Conservation (phyloP, 2,329 filamentous ascomycete species). For the Cytospora piceicola region DNA sequence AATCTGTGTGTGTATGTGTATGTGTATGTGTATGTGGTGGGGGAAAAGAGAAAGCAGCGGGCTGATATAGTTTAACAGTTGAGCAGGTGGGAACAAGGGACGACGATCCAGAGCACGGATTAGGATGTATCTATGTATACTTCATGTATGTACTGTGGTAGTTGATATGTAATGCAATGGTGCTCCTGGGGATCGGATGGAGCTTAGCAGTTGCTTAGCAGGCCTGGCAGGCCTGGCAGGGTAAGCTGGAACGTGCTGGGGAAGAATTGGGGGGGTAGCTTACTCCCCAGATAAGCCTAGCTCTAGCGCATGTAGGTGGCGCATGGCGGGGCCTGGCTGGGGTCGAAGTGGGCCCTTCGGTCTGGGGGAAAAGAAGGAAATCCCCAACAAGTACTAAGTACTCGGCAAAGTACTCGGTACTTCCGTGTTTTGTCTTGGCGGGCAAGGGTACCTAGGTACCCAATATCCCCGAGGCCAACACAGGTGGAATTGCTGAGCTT, state of each 20-base stretch:
- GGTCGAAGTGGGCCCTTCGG: background rate
- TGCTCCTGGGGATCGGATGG: background rate
- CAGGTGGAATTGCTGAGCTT: too few relatives aligned
- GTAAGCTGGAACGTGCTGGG: background rate
- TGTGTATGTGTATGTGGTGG: background rate
- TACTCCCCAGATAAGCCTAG: background rate
- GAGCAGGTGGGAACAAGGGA: background rate
- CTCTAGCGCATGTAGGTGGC: background rate
- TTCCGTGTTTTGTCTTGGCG: background rate
- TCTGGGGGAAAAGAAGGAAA: background rate
- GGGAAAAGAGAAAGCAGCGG: background rate
- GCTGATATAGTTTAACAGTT: background rate
- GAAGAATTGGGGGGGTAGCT: background rate
- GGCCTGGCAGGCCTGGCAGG: too few relatives aligned
- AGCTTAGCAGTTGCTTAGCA: background rate
- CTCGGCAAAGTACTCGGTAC: constrained; percentile 3
- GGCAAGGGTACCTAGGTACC: too few relatives aligned
- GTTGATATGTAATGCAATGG: background rate
- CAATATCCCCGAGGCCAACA: too few relatives aligned
- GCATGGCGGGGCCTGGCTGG: too few relatives aligned
- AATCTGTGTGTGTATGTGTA: background rate
- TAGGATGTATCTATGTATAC: too few relatives aligned
- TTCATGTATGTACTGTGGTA: too few relatives aligned
- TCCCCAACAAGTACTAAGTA: background rate
- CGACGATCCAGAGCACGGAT: background rate